phyloP scores from a whole-genome alignment of 2,329 filamentous ascomycete genomes.

The Endocalyx cinctus region DNA sequence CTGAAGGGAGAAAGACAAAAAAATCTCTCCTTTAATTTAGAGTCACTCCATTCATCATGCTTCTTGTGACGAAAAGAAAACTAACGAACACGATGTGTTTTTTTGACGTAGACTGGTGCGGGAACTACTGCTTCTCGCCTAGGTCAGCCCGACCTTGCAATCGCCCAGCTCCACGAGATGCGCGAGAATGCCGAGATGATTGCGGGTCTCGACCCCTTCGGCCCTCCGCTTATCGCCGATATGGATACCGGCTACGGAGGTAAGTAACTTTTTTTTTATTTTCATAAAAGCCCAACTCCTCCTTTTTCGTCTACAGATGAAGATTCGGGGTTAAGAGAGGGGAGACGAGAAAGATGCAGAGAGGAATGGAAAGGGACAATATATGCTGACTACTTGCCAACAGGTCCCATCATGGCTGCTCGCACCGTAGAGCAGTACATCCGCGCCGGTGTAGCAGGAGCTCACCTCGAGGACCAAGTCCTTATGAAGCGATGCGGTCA shows the following conservation, averaged over 20 bases:
- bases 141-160: constrained; percentile 44
- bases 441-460: constrained; percentile 43
- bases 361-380: too few relatives aligned
- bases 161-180: constrained; percentile 49
- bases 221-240: constrained; percentile 45
- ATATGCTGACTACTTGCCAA: too few relatives aligned
- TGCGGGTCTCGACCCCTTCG: constrained; percentile 42
- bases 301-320: too few relatives aligned
- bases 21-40: too few relatives aligned
- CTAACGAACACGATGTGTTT: too few relatives aligned
- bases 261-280: constrained; percentile 17
- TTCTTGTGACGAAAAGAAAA: too few relatives aligned
- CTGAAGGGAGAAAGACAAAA: too few relatives aligned
- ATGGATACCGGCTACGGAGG: constrained; percentile 52
- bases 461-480: constrained; percentile 35
- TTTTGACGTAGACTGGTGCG: constrained; percentile 48
- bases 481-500: constrained; percentile 63
- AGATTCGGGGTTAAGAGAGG: too few relatives aligned
- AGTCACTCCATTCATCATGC: too few relatives aligned
- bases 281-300: too few relatives aligned
- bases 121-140: constrained; percentile 50
- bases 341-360: too few relatives aligned
- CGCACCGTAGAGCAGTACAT: constrained; percentile 46
- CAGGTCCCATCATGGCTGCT: constrained; percentile 33
- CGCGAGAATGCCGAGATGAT: constrained; percentile 49